Evolutionary conservation across 257 asterid species (phyloP), one percentile per base, ranked within the genome.

Genomic region (Solanum sejunctum): DNA sequence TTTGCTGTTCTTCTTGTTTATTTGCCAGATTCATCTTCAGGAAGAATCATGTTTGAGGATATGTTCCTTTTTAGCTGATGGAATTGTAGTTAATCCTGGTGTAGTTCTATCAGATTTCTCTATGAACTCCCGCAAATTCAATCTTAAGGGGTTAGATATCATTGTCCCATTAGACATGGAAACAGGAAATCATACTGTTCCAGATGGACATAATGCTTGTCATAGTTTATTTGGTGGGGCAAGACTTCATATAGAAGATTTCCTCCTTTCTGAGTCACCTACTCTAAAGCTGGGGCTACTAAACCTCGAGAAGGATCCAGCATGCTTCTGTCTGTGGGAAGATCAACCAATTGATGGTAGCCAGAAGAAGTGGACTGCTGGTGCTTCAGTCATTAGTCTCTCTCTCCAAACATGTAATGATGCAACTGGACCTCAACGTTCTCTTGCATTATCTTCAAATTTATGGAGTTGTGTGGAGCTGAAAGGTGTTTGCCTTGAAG

Each of bases 41-140:
- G 99, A 97, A 92, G 99, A 92, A 86, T 95, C 99, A 77, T 97
- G 98, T 87, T 88, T 94, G 86, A 94, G 98, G 89, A 95, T 97
- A 92, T 87, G 97, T 64, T 97, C 99, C 49, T 93, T 97, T 90
- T 91, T 97, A 92, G 96, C 96, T 77, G 99, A 97, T 89, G 99
- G 98, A 84, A 86, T 97, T 84, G 93, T 93, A 83, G 93, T 87
- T 73, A 92, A 89, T 86, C 93, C 91, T 83, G 97, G 96, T 86
- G 85, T 91, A 60, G 92, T 90, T 84, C 88, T 89, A 83, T 95
- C 98, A 57, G 97, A 97, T 88, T 93, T 84, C 85, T 95, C 98
- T 39, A 85, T 97, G 39, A 92, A 93, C 81, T 94, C 94, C 13
- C 87, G 92, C 55, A 83, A 49, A 63, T 90, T 95, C 85, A 90